Base-by-base conservation (phyloP, 2,329 filamentous ascomycete species). In the Lachnellula subtilissima region DNA sequence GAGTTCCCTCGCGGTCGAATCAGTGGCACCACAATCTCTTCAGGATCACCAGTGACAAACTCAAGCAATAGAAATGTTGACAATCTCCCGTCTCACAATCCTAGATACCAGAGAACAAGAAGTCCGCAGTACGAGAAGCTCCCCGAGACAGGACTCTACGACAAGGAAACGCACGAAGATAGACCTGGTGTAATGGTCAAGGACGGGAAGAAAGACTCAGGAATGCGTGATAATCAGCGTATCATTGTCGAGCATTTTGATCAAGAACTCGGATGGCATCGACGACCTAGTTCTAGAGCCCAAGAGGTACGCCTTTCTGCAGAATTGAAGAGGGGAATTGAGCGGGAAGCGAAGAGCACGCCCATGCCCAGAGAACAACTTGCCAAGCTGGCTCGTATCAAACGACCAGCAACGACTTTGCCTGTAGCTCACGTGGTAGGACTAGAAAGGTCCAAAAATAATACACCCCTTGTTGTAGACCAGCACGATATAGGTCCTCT, bases 381-480 rank as follows among this genome's bases (percentile, higher is more conserved):
- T 48, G 64, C 64, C 22, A 59, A 62, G 32, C 43, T 40, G 25
- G 64, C 63, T 48, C 63, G 63, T 19, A 57, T 69, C 37, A 64
- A 61, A 55, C 60, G 60, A 17, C 63, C 61, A 32, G 52, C 61
- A 28, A 66, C 64, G 25, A 62, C 60, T 28, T 37, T 64, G 36
- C 64, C 63, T 17, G 19, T 64, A 5, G 42, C 53, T 39, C 37
- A 11, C 6, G 25, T 37, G 2, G 7, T 9, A 42, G 28, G 53
- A 19, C 36, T 19, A 17, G 15, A 55, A 25, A 42, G 23, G 23
- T 14, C 22, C 25, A 14, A 14, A 37, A 35, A 46, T 22, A 48
- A 22, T 4, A 14, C 19, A 12, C 7, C 4, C 9, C 17, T 12
- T 39, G 11, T 40, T 6, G 19, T 19, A 12, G 28, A 40, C 14